These are phyloP conservation scores for Metschnikowia continentalis DNA, from an alignment of 805 yeast species.

Conservation along the genomic window DNA sequence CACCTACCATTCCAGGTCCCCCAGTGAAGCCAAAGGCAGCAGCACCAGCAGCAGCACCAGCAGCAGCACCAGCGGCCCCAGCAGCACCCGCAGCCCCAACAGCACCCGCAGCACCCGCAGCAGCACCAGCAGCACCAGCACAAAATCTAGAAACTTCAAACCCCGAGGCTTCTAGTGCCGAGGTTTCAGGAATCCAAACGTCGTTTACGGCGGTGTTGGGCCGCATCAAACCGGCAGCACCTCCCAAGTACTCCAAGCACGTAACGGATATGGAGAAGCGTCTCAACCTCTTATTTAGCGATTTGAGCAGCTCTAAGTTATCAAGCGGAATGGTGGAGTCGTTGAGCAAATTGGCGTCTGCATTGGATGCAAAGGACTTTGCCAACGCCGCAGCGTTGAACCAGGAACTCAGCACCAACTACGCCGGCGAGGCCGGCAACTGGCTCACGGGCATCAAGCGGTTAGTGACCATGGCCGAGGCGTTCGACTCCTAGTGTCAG, in stretches of 20 bases:
- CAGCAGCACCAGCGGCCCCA: background rate
- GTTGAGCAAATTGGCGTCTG: constrained; percentile 47
- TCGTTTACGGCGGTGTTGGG: constrained; percentile 52
- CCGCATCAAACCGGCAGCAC: constrained; percentile 66
- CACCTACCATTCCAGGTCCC: constrained; percentile 4
- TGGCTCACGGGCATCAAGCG: constrained; percentile 94
- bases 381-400: constrained; percentile 54
- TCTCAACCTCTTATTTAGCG: constrained; percentile 69
- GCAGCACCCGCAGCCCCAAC: constrained; percentile 22
- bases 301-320: constrained; percentile 65
- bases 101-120: constrained; percentile 16
- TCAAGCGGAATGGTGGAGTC: constrained; percentile 51
- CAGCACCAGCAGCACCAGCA: constrained; percentile 6
- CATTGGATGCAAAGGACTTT: constrained; percentile 53
- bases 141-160: background rate
- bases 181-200: constrained; percentile 43
- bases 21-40: background rate
- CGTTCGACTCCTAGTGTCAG: constrained; percentile 13
- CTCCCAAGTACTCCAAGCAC: constrained; percentile 70
- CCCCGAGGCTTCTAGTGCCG: background rate
- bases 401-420: constrained; percentile 56
- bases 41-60: constrained; percentile 13
- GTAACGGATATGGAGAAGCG: constrained; percentile 80
- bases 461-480: constrained; percentile 67
- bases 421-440: constrained; percentile 73